Conservation (phyloP, 1,139 yeast species). For the Blastobotrys petasosporus region DNA sequence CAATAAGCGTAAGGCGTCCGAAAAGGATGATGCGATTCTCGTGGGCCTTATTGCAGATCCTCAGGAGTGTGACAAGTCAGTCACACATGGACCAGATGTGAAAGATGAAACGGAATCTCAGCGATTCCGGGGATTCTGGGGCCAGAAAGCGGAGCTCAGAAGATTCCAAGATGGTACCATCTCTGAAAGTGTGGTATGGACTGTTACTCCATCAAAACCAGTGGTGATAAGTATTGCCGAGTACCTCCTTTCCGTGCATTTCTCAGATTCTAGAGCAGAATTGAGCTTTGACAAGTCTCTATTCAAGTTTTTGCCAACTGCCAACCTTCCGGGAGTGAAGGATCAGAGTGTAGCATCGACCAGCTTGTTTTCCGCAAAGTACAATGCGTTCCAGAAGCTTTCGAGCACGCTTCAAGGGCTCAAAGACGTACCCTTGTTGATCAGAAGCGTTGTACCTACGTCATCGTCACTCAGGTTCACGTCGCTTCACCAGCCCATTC, state of each 20-base stretch:
- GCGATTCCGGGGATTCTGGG: slow-evolving; percentile 84
- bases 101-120: slow-evolving; percentile 53
- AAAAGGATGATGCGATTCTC: slow-evolving; percentile 29
- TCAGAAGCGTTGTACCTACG: slow-evolving; percentile 62
- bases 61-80: slow-evolving; percentile 67
- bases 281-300: slow-evolving; percentile 18
- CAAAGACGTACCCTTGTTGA: slow-evolving; percentile 58
- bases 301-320: slow-evolving; percentile 47
- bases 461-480: slow-evolving; percentile 70
- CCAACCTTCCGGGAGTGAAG: slow-evolving; percentile 43
- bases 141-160: slow-evolving; percentile 74
- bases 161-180: slow-evolving; percentile 83
- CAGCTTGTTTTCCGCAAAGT: slow-evolving; percentile 50
- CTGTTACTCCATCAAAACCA: slow-evolving; percentile 48
- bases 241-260: slow-evolving; percentile 58
- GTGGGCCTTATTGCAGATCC: slow-evolving; percentile 71
- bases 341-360: slow-evolving; percentile 48
- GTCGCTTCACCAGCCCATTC: slow-evolving; percentile 72
- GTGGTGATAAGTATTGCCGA: slow-evolving; percentile 61
- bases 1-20: slow-evolving; percentile 50
- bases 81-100: slow-evolving; percentile 76
- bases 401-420: slow-evolving; percentile 46
- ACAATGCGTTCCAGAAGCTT: slow-evolving; percentile 61
- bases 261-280: slow-evolving; percentile 37
- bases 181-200: slow-evolving; percentile 86